Conservation (phyloP, 2,329 filamentous ascomycete genomes). For the Byssochlamys sp. region DNA sequence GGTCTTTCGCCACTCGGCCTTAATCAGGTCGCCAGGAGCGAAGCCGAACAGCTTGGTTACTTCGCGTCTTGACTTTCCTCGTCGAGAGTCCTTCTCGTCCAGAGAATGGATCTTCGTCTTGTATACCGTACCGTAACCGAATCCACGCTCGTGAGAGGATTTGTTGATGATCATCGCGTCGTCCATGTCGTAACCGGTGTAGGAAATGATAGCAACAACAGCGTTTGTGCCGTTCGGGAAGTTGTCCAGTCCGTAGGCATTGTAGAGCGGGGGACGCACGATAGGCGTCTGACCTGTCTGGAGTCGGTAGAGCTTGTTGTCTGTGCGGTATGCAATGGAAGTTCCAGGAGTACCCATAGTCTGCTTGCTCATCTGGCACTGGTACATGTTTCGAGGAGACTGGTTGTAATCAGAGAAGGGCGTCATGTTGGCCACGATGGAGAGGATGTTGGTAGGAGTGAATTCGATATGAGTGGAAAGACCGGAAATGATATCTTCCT, state of each 20-base stretch:
- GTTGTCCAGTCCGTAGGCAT: constrained; percentile 92
- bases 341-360: constrained; percentile 95
- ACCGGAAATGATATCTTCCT: constrained; percentile 75
- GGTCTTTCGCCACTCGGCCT: constrained; percentile 58
- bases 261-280: constrained; percentile 83
- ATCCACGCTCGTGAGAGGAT: constrained; percentile 87
- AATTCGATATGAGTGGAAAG: constrained; percentile 89
- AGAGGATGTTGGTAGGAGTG: constrained; percentile 90
- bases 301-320: constrained; percentile 92
- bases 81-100: constrained; percentile 62
- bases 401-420: constrained; percentile 99
- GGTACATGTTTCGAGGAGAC: constrained; percentile 97
- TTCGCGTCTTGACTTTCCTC: constrained; percentile 55
- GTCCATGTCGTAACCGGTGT: constrained; percentile 99
- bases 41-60: constrained; percentile 84
- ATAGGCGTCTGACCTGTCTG: constrained; percentile 95
- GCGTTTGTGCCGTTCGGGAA: constrained; percentile 95
- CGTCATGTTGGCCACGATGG: constrained; percentile 95
- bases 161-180: constrained; percentile 99
- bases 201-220: constrained; percentile 93
- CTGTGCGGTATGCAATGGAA: constrained; percentile 73
- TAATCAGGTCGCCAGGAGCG: constrained; percentile 64
- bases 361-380: constrained; percentile 99
- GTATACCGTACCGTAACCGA: constrained; percentile 92
- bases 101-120: constrained; percentile 90